Base-by-base conservation (phyloP, 208 protist species). In the Leishmania lainsoni region DNA sequence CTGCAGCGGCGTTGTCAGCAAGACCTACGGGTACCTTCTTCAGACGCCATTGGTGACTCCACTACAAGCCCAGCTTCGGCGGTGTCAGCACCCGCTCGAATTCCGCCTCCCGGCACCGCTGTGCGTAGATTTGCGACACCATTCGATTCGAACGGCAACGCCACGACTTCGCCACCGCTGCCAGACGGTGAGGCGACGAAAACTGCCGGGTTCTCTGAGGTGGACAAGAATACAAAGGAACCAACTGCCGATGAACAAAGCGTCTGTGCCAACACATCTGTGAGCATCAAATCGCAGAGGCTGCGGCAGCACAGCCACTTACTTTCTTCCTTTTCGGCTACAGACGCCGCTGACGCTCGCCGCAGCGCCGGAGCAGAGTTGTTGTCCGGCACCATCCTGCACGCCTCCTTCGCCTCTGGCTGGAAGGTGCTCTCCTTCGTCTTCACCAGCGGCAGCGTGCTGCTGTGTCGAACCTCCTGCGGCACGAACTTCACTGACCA, bases 381-480 rank as follows among this genome's bases (percentile, higher is more conserved):
- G 79, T 48, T 85, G 17, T 79, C 81, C 14, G 87, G 84, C 48
- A 81, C 87, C 14, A 93, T 95, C 45, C 72, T 94, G 14, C 86
- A 94, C 72, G 85, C 80, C 16, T 76, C 76, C 39, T 91, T 90
- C 76, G 74, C 82, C 35, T 54, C 78, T 5, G 75, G 76, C 54
- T 79, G 89, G 68, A 78, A 84, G 75, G 76, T 94, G 49, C 79
- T 92, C 22, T 78, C 87, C 42, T 85, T 94, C 16, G 87, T 93
- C 61, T 84, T 94, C 17, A 91, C 89, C 35, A 91, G 84, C 80
- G 92, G 90, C 16, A 82, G 80, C 39, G 74, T 95, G 39, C 63
- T 94, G 75, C 75, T 95, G 26, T 86, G 88, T 26, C 75, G 81
- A 29, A 72, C 84, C 29, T 89, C 83, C 58, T 89, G 83, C 45